Evolutionary conservation across 2,329 filamentous ascomycete species (phyloP), one percentile per base, ranked within the genome.

Genomic region (Penicillium occitanis): DNA sequence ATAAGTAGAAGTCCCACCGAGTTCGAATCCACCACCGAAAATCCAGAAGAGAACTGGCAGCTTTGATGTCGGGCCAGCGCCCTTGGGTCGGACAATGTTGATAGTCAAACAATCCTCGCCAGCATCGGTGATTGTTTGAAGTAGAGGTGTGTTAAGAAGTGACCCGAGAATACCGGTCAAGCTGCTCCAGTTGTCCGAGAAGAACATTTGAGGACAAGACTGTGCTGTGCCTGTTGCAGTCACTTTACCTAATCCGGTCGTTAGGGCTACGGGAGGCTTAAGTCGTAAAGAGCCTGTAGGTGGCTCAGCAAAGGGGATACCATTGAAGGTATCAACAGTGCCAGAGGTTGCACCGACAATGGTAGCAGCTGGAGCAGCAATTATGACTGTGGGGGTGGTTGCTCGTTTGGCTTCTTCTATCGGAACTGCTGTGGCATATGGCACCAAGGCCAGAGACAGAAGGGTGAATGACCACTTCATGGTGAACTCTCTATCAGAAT

Each of bases 221-320:
- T 82, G 83, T 0, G 88, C 84, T 17, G 76, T 70, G 0, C 83
- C 84, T 0, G 85, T 87, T 0, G 87, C 89, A 50, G 87, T 82
- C 50, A 90, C 80, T 0, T 81, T 88, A 1, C 89, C 90, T 0
- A 91, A 76, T 0, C 82, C 71, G 5, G 80, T 77, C 5, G 82
- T 86, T n/a, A 91, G 78, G 7, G 84, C 80, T 73, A 87, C 83
- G 0, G 91, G 91, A 6, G 90, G 89, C 73, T 85, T 88, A 40
- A 95, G 84, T n/a, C 91, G 87, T 30, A 92, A 80, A 3, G 82
- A 75, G 0, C 89, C 90, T 0, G 85, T 83, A 0, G 91, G 91
- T 0, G 90, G 84, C 68, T 91, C 81, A 1, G 91, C 91, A 72
- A 88, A 95, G 1, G 91, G 91, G 65, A 95, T 91, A 19, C 88